Base-by-base conservation (phyloP, 345 rosid species). In the Citrus unshiu region DNA sequence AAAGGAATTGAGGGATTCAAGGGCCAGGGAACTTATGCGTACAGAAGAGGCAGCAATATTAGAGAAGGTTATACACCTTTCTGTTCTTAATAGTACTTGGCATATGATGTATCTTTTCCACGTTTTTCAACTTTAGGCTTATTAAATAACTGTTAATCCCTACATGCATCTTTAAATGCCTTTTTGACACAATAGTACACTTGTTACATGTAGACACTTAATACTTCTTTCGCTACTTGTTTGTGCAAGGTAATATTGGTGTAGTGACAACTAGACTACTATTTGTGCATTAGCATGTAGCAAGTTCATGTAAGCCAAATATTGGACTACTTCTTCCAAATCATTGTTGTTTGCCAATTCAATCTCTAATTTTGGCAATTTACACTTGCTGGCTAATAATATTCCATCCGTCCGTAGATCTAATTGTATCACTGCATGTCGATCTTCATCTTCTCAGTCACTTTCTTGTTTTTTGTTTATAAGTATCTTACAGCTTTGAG, bases 1-100 rank as follows among this genome's bases (percentile, higher is more conserved):
- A 82, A 97, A 89, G 81, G 93, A 94, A 81, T 77, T 94, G 84
- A 90, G 93, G 84, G 97, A 97, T 85, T 90, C 86, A 39, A 93
- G 93, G 84, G 98, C 95, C 4, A 92, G 98, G 82, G 98, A 93
- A 78, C 94, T 97, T 57, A 97, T 97, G 99, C 93, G 77, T 78
- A 88, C 91, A 22, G 98, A 97, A 89, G 97, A 97, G 88, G 99
- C 95, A 39, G 98, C 98, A 63, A 89, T 97, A 61, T 80, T 94
- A 83, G 95, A 97, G 81, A 97, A 97, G 99, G 99, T 97, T 79
- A 21, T 74, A 37, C 46, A 49, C 14, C 56, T 70, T 77, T 77
- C 49, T 37, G 40, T 79, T 72, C 54, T 39, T 79, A 72, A 19
- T 30, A 70, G 14, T 56, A 1, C 43, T 72, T 43, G 39, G 68